Evolutionary conservation across 78 protist species (phyloP).

Genomic region (Planoprotostelium fungivorum): DNA sequence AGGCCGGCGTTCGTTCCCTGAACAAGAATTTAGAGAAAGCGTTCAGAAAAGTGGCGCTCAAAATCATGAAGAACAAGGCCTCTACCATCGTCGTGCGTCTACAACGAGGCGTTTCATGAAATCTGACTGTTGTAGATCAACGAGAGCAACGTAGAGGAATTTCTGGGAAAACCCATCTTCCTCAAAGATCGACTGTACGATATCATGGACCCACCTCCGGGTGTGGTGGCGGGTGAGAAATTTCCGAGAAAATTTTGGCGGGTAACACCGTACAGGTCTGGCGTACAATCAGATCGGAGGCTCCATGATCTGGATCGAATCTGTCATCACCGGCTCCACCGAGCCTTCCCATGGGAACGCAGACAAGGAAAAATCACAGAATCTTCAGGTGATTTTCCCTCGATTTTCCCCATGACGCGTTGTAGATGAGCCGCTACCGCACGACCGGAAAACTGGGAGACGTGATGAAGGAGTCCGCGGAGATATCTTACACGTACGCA

Average conservation of each 20-base stretch:
- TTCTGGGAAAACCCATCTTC: conserved; percentile 39
- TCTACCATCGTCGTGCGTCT: background rate
- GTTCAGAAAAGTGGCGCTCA: conserved; percentile 82
- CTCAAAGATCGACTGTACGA: conserved; percentile 46
- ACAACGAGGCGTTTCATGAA: background rate
- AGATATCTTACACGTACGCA: conserved; percentile 76
- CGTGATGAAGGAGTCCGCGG: conserved; percentile 86
- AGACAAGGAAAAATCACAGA: background rate
- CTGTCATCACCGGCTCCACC: conserved; percentile 25
- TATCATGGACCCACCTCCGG: conserved; percentile 16
- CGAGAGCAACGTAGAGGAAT: conserved; percentile 16
- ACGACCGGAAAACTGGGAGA: conserved; percentile 67
- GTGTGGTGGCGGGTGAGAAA: conserved; percentile 20
- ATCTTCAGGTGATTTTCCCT: no score
- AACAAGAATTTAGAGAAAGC: conserved; percentile 80
- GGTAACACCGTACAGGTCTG: conserved; percentile 9
- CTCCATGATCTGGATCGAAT: conserved; percentile 42
- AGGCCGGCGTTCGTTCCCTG: conserved; percentile 89
- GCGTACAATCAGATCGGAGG: conserved; percentile 48
- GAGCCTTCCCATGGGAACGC: background rate
- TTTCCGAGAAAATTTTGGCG: no score
- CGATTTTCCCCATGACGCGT: no score
- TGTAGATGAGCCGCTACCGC: background rate
- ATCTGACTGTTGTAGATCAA: background rate
- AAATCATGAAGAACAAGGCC: conserved; percentile 22